Conservation (phyloP, 2,329 filamentous ascomycete genomes). For the Sordariomycetes sp. region DNA sequence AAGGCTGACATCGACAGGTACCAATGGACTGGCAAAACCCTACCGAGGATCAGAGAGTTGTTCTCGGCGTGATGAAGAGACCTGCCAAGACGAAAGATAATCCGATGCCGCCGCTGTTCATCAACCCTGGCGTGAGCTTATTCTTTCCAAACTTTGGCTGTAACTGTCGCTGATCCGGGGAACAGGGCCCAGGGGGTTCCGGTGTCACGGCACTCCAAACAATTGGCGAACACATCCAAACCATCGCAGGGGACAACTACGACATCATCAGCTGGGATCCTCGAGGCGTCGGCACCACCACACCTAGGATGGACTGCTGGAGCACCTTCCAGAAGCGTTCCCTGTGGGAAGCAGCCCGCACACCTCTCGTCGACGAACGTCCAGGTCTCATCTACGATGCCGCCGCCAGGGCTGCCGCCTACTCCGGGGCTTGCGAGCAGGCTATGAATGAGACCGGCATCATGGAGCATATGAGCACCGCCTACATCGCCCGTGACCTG, state of each 20-base stretch:
- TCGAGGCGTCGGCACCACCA: conserved; percentile 39
- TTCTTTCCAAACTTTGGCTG: no score
- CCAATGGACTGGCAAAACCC: conserved; percentile 25
- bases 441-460: conserved; percentile 25
- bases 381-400: conserved; percentile 34
- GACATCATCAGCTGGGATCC: conserved; percentile 44
- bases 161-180: no score
- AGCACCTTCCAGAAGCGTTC: conserved; percentile 27
- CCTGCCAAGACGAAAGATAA: conserved; percentile 17
- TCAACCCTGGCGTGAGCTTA: conserved; percentile 23
- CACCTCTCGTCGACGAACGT: conserved; percentile 35
- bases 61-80: conserved; percentile 20
- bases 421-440: conserved; percentile 31
- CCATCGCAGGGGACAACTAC: conserved; percentile 35
- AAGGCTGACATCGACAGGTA: conserved; percentile 12
- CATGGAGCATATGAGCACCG: conserved; percentile 31
- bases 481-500: conserved; percentile 36
- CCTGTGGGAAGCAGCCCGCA: conserved; percentile 33
- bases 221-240: conserved; percentile 24
- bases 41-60: conserved; percentile 15
- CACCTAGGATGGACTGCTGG: conserved; percentile 44
- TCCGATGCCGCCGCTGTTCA: conserved; percentile 19
- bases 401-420: conserved; percentile 30
- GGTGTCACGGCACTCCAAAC: conserved; percentile 25
- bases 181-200: conserved; percentile 39